Conservation (phyloP, 1,284 basidiomycete species). For the Caloboletus firmus region DNA sequence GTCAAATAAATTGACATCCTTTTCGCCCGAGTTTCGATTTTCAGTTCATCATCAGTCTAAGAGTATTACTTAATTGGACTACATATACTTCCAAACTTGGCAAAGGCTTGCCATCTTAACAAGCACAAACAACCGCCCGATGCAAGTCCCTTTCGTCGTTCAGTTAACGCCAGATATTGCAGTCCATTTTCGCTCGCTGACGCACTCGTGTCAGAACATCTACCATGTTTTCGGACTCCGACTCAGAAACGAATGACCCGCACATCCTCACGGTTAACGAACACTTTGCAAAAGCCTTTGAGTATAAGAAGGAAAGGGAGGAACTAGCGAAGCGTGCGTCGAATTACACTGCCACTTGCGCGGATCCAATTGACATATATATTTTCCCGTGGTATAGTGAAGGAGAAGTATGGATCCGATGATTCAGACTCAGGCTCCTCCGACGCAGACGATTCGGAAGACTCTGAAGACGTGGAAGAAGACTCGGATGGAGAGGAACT, state of each 20-base stretch:
- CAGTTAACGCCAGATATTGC: background rate
- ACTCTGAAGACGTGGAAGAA: conserved; percentile 82
- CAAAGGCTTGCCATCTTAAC: conserved; percentile 20
- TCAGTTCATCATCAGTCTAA: no score
- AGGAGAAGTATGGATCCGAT: conserved; percentile 85
- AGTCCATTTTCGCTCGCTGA: background rate
- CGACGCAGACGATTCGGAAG: conserved; percentile 64
- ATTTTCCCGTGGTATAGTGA: conserved; percentile 48
- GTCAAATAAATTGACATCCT: no score
- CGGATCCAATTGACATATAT: background rate
- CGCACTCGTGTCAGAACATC: background rate
- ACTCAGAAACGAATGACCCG: conserved; percentile 44
- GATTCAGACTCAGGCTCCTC: conserved; percentile 61
- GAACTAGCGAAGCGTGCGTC: conserved; percentile 74
- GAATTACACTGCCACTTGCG: background rate
- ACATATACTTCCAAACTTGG: background rate
- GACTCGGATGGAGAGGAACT: conserved; percentile 96
- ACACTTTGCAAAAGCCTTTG: conserved; percentile 80
- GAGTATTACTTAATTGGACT: no score
- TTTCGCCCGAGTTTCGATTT: no score
- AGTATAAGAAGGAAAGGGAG: conserved; percentile 79
- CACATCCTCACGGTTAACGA: conserved; percentile 74
- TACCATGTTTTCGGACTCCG: conserved; percentile 47
- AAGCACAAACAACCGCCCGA: conserved; percentile 19
- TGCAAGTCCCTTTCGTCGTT: background rate